Evolutionary conservation across 176 grass and related monocot genomes (phyloP).

Genomic region (Ensete glaucum): DNA sequence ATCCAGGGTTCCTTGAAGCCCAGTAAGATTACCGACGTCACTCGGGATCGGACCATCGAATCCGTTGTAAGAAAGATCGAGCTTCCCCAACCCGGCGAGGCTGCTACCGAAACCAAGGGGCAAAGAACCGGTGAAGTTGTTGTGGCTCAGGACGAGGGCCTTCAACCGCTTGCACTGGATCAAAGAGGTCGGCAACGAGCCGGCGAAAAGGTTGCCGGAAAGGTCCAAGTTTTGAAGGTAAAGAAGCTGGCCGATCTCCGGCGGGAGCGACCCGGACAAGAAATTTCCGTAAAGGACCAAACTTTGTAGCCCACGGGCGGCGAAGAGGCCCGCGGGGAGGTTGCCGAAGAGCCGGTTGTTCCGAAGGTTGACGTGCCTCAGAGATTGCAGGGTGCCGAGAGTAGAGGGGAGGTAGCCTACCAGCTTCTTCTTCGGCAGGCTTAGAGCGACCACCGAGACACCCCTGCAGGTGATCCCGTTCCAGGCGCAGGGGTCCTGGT

Average conservation of each 20-base stretch:
- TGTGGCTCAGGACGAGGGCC: constrained; percentile 44
- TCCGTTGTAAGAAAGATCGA: constrained; percentile 74
- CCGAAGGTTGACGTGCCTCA: constrained; percentile 14
- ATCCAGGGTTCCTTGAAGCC: constrained; percentile 63
- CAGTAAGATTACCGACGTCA: constrained; percentile 61
- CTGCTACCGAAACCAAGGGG: constrained; percentile 36
- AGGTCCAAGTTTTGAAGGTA: constrained; percentile 83
- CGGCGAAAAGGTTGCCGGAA: constrained; percentile 59
- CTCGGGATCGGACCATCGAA: constrained; percentile 50
- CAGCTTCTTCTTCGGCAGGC: constrained; percentile 21
- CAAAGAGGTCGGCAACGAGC: constrained; percentile 52
- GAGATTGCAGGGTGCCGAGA: constrained; percentile 8
- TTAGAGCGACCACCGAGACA: constrained; percentile 2
- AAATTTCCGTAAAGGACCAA: constrained; percentile 79
- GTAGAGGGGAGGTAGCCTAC: constrained; percentile 9
- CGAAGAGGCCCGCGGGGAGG: constrained; percentile 8
- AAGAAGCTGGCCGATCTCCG: constrained; percentile 46
- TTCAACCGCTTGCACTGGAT: constrained; percentile 60
- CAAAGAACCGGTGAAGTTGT: constrained; percentile 48
- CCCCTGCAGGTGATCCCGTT: constrained; percentile 14
- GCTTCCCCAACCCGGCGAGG: constrained; percentile 44
- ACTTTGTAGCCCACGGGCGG: constrained; percentile 33
- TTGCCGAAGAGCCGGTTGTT: constrained; percentile 14
- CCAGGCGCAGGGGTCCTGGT: constrained; percentile 8
- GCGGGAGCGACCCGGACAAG: constrained; percentile 47